Evolutionary conservation across 2,329 filamentous ascomycete species (phyloP).

Genomic region (Hyphodiscus sp.): DNA sequence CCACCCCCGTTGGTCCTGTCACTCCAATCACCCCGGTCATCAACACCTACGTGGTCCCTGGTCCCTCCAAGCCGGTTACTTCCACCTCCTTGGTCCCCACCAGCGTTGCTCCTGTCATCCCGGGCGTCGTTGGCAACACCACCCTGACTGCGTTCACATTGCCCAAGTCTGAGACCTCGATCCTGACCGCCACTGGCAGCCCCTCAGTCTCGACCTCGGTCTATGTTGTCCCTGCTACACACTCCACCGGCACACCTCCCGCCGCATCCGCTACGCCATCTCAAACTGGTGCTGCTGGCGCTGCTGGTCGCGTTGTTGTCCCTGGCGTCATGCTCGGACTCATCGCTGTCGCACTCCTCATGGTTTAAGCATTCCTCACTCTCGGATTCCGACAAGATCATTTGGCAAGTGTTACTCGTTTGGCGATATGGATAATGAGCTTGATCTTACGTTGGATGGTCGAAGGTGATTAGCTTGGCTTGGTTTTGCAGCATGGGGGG

Average conservation of each 20-base stretch:
- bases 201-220: neutral
- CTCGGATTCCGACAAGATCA: neutral
- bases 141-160: neutral
- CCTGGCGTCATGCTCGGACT: neutral
- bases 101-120: neutral
- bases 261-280: neutral
- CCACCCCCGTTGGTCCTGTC: neutral
- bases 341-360: neutral
- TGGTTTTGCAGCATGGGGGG: too few relatives aligned
- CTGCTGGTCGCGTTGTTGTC: neutral
- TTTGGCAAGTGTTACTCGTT: neutral
- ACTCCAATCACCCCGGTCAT: neutral
- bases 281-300: neutral
- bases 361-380: neutral
- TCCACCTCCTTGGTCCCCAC: neutral
- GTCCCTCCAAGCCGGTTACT: neutral
- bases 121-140: neutral
- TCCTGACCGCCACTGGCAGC: neutral
- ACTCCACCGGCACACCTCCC: neutral
- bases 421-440: neutral
- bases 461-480: too few relatives aligned
- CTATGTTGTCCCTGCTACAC: neutral
- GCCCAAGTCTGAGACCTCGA: neutral
- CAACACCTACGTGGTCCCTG: neutral
- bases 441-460: too few relatives aligned